Evolutionary conservation across 331 rosid genomes (phyloP).

Genomic region (Saraca asoca): DNA sequence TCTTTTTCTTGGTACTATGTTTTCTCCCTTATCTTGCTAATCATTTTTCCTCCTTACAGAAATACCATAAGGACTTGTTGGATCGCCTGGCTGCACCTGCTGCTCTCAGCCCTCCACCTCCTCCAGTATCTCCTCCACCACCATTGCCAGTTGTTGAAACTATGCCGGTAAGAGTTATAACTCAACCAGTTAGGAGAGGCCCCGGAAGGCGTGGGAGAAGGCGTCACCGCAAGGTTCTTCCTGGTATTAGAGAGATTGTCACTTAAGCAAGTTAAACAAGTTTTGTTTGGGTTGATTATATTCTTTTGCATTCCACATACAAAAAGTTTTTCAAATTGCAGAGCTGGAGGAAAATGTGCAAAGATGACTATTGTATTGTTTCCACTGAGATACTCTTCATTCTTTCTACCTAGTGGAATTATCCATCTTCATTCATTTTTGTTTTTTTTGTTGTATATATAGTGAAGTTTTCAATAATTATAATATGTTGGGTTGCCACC

Average conservation of each 20-base stretch:
- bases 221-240: slow-evolving; percentile 63
- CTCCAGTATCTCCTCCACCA: slow-evolving; percentile 27
- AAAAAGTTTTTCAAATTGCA: slow-evolving; percentile 31
- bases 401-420: slow-evolving; percentile 43
- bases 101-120: slow-evolving; percentile 53
- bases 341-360: slow-evolving; percentile 53
- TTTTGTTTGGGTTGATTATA: slow-evolving; percentile 47
- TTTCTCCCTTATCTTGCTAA: slow-evolving; percentile 1
- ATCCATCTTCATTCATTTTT: slow-evolving; percentile 44
- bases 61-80: slow-evolving; percentile 72
- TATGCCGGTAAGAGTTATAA: slow-evolving; percentile 30
- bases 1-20: not conserved
- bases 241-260: slow-evolving; percentile 43
- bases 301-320: slow-evolving; percentile 48
- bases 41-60: slow-evolving; percentile 46
- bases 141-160: slow-evolving; percentile 36
- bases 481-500: slow-evolving; percentile 42
- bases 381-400: slow-evolving; percentile 41
- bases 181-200: slow-evolving; percentile 38
- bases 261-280: slow-evolving; percentile 35
- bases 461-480: slow-evolving; percentile 45
- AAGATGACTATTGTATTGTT: slow-evolving; percentile 41
- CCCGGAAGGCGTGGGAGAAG: slow-evolving; percentile 58
- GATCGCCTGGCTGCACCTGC: slow-evolving; percentile 47
- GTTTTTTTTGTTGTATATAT: slow-evolving; percentile 57